Conservation (phyloP, 257 asterid species). For the Gentiana macrophylla region DNA sequence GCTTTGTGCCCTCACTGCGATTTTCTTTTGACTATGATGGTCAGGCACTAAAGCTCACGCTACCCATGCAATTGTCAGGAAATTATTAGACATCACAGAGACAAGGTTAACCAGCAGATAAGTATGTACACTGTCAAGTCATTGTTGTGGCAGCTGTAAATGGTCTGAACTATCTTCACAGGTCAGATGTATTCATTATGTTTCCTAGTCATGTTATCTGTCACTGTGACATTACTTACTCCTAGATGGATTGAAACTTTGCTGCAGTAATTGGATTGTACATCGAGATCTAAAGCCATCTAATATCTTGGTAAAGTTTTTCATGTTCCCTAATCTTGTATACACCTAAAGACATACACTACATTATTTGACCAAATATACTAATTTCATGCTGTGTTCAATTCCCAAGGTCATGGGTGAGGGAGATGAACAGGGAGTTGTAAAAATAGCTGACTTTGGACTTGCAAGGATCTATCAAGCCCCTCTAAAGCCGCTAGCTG, state of each 20-base stretch:
- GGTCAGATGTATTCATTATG: slow-evolving; percentile 29
- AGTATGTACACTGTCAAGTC: slow-evolving; percentile 79
- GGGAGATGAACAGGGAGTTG: slow-evolving; percentile 95
- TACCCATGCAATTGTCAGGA: slow-evolving; percentile 39
- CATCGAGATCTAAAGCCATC: slow-evolving; percentile 99
- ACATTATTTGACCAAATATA: slow-evolving; percentile 7
- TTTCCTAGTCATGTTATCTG: neutral
- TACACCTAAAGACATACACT: neutral
- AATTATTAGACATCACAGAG: slow-evolving; percentile 93
- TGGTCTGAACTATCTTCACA: slow-evolving; percentile 94
- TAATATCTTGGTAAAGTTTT: slow-evolving; percentile 65
- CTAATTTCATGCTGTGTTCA: slow-evolving; percentile 12
- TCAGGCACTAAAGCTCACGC: neutral
- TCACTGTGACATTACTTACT: neutral
- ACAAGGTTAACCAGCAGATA: slow-evolving; percentile 86
- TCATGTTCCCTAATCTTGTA: neutral
- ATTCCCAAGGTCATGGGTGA: slow-evolving; percentile 89
- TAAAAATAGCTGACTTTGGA: slow-evolving; percentile 95
- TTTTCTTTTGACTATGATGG: neutral
- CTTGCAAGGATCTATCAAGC: slow-evolving; percentile 97
- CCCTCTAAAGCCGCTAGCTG: slow-evolving; percentile 76
- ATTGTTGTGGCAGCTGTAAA: slow-evolving; percentile 95
- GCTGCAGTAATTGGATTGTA: slow-evolving; percentile 91
- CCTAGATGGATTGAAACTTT: slow-evolving; percentile 8
- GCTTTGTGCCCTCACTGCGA: neutral